phyloP scores from a whole-genome alignment of 2,329 filamentous ascomycete genomes.

The Rasamsonia emersonii region DNA sequence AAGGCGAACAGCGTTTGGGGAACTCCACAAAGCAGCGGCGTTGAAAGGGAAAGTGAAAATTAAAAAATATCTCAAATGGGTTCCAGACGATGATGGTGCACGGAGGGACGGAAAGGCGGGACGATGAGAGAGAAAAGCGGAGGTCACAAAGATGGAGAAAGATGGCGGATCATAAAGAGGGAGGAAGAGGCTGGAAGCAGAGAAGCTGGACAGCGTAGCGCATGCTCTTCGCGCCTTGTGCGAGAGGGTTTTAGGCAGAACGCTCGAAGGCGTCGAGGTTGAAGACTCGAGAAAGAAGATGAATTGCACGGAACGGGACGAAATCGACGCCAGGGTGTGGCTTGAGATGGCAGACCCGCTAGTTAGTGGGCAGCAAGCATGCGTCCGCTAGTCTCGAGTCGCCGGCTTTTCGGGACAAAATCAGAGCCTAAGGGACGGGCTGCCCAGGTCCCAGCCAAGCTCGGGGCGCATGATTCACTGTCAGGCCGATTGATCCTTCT shows the following conservation, averaged over 20 bases:
- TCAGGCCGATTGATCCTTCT: too few relatives aligned
- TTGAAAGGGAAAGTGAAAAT: background rate
- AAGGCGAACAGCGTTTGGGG: background rate
- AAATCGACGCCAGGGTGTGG: constrained; percentile 19
- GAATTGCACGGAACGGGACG: constrained; percentile 2
- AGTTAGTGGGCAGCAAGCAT: too few relatives aligned
- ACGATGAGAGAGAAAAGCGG: constrained; percentile 3
- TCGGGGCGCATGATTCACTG: too few relatives aligned
- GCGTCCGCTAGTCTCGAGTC: too few relatives aligned
- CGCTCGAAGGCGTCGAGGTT: background rate
- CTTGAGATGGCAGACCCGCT: constrained; percentile 18
- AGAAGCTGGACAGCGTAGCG: too few relatives aligned
- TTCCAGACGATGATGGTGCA: constrained; percentile 3
- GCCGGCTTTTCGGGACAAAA: too few relatives aligned
- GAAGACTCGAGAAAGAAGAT: constrained; percentile 5
- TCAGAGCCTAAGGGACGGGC: too few relatives aligned
- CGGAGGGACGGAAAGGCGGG: constrained; percentile 1
- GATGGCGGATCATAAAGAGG: background rate
- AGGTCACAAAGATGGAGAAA: constrained; percentile 3
- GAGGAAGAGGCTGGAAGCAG: too few relatives aligned
- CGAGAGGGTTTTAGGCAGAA: too few relatives aligned
- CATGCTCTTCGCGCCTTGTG: too few relatives aligned
- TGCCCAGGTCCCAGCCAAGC: too few relatives aligned
- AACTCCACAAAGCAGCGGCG: background rate
- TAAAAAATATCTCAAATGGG: too few relatives aligned